A percentile compares a stretch with the other conserved stretches of the same genome.
Evolutionary conservation across 129 eudicot species (phyloP).

Genomic region (Flaveria linearis): DNA sequence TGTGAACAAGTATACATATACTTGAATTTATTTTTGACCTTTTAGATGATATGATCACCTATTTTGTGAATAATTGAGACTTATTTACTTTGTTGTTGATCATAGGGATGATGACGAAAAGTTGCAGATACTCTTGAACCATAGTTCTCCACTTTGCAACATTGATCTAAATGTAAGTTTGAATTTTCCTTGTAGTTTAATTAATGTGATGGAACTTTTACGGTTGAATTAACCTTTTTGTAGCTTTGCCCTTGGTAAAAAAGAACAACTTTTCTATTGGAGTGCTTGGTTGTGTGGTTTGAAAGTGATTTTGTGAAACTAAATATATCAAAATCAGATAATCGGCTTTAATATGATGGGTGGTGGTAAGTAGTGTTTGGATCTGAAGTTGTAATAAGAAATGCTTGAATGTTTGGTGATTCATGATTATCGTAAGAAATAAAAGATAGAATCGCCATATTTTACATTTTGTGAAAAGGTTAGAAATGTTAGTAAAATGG

Average conservation of each 20-base stretch:
- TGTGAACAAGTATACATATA: constrained; percentile 47
- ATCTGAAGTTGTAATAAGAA: background rate
- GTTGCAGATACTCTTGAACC: constrained; percentile 56
- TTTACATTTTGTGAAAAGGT: background rate
- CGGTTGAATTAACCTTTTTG: background rate
- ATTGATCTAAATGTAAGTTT: constrained; percentile 65
- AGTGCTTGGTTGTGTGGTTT: background rate
- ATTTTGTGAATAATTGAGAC: background rate
- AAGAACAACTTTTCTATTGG: background rate
- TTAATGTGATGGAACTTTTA: constrained; percentile 4
- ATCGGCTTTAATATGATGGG: constrained; percentile 3
- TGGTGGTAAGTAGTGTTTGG: background rate
- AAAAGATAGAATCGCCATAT: background rate
- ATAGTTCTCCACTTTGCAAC: constrained; percentile 55
- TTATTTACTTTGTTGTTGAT: constrained; percentile 17
- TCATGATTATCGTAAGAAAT: background rate
- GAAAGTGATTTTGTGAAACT: constrained; percentile 6
- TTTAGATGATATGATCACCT: background rate
- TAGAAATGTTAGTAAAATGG: background rate
- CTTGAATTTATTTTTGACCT: background rate
- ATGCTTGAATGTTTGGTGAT: background rate
- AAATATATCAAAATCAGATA: background rate
- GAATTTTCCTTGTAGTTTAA: background rate
- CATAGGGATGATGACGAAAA: constrained; percentile 78
- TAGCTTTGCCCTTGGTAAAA: background rate